A percentile compares a stretch with the other conserved stretches of the same genome.
Conservation (phyloP, 139 green algal genomes). For the Chlorella vulgaris region DNA sequence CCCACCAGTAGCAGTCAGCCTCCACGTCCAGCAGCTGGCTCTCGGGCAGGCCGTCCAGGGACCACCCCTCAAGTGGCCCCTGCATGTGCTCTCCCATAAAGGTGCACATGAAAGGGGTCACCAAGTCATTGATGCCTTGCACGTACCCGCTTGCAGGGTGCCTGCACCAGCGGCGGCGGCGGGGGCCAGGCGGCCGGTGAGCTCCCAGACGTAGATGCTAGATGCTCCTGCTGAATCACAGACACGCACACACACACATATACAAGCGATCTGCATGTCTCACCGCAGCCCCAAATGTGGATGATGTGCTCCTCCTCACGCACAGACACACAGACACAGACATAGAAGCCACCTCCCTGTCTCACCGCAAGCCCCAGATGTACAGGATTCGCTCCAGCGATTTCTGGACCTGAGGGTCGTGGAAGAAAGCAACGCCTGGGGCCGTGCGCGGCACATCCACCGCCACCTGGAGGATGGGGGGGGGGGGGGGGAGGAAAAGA, state of each 20-base stretch:
- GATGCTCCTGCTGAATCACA: too few relatives aligned
- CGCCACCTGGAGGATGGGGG: slow-evolving; percentile 66
- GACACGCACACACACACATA: too few relatives aligned
- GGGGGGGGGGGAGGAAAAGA: neutral
- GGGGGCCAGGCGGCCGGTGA: too few relatives aligned
- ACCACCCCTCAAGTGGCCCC: slow-evolving; percentile 69
- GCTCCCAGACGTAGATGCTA: too few relatives aligned
- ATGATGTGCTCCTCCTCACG: too few relatives aligned
- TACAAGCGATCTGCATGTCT: too few relatives aligned
- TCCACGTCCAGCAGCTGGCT: slow-evolving; percentile 81
- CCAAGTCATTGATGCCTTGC: slow-evolving; percentile 98
- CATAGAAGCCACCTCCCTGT: neutral
- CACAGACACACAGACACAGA: too few relatives aligned
- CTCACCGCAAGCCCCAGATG: slow-evolving; percentile 91
- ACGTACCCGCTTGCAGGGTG: slow-evolving; percentile 94
- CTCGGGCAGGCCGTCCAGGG: slow-evolving; percentile 57
- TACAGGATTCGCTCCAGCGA: slow-evolving; percentile 91
- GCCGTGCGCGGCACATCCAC: slow-evolving; percentile 95
- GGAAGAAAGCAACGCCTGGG: slow-evolving; percentile 89
- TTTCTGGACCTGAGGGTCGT: slow-evolving; percentile 81
- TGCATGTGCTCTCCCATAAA: slow-evolving; percentile 86
- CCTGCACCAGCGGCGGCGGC: slow-evolving; percentile 41
- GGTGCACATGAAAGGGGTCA: slow-evolving; percentile 93
- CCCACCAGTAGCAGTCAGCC: slow-evolving; percentile 97
- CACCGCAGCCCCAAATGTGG: too few relatives aligned